Base-by-base conservation (phyloP, 108 stramenopile genomes). In the Cylindrotheca fusiformis region DNA sequence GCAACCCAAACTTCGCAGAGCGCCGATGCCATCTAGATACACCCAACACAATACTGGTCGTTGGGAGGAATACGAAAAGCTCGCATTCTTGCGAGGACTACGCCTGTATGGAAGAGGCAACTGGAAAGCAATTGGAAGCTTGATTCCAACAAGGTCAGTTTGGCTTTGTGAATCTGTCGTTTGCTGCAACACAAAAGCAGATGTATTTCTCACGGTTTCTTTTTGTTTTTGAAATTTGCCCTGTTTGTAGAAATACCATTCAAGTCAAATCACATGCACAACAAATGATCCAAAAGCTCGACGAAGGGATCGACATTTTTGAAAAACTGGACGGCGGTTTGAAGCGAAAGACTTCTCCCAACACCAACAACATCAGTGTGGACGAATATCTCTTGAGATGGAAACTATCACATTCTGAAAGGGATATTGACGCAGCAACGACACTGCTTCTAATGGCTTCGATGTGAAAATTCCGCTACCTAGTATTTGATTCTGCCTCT, bases 251-350 rank as follows among this genome's bases (percentile, higher is more conserved):
- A 32, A 66, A 33, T 46, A 66, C 62, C n/a, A 30, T 69, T 33
- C 74, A 75, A 63, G 63, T 75, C 63, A 75, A 75, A 50, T 63
- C 74, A 5, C 74, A 75, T 58, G 74, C 67, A 36, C 74, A 75
- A 24, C 44, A 62, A 17, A 20, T 59, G n/a, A 22, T 68, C 22
- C 63, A 59, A 25, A 58, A 59, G 54, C 10, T 51, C 8, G 57
- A 52, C 14, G 51, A 51, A 0, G 74, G 74, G 4, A 24, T 29
- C 30, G 47, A 75, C 28, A 52, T 68, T 30, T 68, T 68, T 24
- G 50, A 44, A 4, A 64, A 61, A 19, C 44, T 72, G 19, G 72
- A 72, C 21, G 31, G 21, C 24, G 47, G 36, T 27, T 53, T 52
- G 3, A 48, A 49, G 47, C 26, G 60, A 4, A 61, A 27, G 1